phyloP scores from a whole-genome alignment of 441 rosid species.

The Adansonia gregorii region DNA sequence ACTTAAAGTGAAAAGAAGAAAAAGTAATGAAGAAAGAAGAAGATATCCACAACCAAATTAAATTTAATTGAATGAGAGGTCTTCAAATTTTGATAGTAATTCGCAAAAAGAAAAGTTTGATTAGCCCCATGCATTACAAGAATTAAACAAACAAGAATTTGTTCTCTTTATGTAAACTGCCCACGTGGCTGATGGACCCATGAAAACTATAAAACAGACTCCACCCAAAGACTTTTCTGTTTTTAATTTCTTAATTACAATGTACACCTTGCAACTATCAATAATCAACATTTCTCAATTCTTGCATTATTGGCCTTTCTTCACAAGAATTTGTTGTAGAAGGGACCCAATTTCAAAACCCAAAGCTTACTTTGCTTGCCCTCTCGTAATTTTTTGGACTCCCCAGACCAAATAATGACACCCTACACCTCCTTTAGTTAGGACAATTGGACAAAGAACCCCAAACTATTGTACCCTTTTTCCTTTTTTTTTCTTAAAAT shows the following conservation, averaged over 20 bases:
- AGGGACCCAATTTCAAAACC: conserved; percentile 41
- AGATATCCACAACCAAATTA: conserved; percentile 10
- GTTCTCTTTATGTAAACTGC: conserved; percentile 43
- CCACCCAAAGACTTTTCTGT: conserved; percentile 39
- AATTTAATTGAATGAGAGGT: not conserved
- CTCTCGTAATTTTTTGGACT: conserved; percentile 28
- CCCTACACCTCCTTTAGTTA: conserved; percentile 36
- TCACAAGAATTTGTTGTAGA: conserved; percentile 33
- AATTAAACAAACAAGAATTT: conserved; percentile 25
- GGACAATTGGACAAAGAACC: conserved; percentile 27
- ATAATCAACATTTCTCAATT: conserved; percentile 32
- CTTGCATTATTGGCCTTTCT: conserved; percentile 44
- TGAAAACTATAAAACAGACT: conserved; percentile 39
- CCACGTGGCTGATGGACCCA: conserved; percentile 61
- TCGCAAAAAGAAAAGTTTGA: conserved; percentile 18
- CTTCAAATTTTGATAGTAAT: not conserved
- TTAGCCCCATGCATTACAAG: conserved; percentile 17
- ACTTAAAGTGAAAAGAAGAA: not conserved
- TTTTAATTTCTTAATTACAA: conserved; percentile 39
- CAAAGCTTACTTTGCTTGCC: conserved; percentile 29
- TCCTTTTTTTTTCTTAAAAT: too few species aligned
- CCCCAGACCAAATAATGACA: conserved; percentile 30
- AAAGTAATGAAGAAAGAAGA: not conserved
- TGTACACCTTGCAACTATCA: conserved; percentile 47
- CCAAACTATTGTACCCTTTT: not conserved